Percentiles rank a stretch among this genome's conserved stretches.
Evolutionary conservation across 495 filamentous ascomycete genomes (phyloP).

Genomic region (Xylaria castorea): DNA sequence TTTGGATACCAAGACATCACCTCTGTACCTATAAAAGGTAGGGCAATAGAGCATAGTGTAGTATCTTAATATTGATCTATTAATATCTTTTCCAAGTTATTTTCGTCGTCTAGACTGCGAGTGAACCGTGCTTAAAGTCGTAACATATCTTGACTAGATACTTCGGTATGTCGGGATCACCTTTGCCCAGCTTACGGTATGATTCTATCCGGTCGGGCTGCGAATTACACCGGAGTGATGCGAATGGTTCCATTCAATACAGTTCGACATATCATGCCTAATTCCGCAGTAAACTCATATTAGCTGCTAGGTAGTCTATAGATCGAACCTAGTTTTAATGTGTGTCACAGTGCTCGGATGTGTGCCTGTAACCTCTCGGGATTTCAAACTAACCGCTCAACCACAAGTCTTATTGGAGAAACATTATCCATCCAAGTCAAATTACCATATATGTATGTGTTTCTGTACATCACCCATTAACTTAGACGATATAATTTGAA

Average conservation of each 20-base stretch:
- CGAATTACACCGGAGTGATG: background rate
- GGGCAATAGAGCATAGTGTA: background rate
- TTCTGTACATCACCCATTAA: too few relatives aligned
- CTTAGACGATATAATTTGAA: background rate
- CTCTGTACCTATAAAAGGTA: background rate
- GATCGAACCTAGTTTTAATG: background rate
- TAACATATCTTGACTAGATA: background rate
- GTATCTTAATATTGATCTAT: constrained; percentile 2
- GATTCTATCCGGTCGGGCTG: background rate
- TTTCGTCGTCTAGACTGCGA: background rate
- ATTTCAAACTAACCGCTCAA: background rate
- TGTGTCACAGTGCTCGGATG: background rate
- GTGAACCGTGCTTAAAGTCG: background rate
- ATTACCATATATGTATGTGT: background rate
- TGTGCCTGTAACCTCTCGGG: background rate
- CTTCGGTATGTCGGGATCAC: background rate
- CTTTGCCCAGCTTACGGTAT: background rate
- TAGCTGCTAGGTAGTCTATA: background rate
- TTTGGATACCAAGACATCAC: background rate
- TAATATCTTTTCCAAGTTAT: constrained; percentile 1
- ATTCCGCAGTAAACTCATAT: background rate
- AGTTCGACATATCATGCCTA: background rate
- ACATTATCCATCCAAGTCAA: too few relatives aligned
- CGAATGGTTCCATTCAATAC: background rate
- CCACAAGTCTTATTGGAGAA: background rate